Evolutionary conservation across 2,329 filamentous ascomycete species (phyloP).

Genomic region (Alternaria rosae): DNA sequence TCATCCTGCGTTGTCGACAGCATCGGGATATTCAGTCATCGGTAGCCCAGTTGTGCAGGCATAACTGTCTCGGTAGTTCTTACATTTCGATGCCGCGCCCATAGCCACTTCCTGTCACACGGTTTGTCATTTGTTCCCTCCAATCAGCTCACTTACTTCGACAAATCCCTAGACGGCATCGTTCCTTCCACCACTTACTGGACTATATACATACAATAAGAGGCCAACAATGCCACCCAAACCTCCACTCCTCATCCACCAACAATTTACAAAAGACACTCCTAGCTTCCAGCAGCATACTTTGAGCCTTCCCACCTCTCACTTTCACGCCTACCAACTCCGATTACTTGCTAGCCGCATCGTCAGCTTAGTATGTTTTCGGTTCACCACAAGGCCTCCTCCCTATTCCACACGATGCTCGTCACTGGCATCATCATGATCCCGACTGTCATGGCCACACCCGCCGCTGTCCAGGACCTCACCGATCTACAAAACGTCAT

Average conservation of each 20-base stretch:
- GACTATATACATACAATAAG: not conserved
- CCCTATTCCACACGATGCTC: conserved; percentile 30
- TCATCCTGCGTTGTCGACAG: not conserved
- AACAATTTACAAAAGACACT: conserved; percentile 22
- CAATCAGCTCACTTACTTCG: not conserved
- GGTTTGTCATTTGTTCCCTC: not conserved
- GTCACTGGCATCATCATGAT: conserved; percentile 38
- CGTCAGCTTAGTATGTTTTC: conserved; percentile 18
- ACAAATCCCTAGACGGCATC: not conserved
- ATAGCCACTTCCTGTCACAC: not conserved
- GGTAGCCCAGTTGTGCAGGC: not conserved
- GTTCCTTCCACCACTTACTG: not conserved
- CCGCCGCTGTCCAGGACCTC: conserved; percentile 43
- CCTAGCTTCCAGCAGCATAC: conserved; percentile 26
- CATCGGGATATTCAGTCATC: not conserved
- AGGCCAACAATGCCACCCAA: not conserved
- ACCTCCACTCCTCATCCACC: conserved; percentile 5
- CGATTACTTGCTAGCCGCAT: conserved; percentile 7
- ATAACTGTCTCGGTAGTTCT: not conserved
- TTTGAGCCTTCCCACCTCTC: conserved; percentile 8
- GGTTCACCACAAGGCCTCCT: not conserved
- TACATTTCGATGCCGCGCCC: not conserved
- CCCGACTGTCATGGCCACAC: conserved; percentile 29
- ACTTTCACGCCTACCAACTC: conserved; percentile 1
- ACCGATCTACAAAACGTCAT: conserved; percentile 36